Evolutionary conservation across 306 rosid genomes (phyloP), one percentile per base, ranked within the genome.

Genomic region (Coriaria nepalensis): DNA sequence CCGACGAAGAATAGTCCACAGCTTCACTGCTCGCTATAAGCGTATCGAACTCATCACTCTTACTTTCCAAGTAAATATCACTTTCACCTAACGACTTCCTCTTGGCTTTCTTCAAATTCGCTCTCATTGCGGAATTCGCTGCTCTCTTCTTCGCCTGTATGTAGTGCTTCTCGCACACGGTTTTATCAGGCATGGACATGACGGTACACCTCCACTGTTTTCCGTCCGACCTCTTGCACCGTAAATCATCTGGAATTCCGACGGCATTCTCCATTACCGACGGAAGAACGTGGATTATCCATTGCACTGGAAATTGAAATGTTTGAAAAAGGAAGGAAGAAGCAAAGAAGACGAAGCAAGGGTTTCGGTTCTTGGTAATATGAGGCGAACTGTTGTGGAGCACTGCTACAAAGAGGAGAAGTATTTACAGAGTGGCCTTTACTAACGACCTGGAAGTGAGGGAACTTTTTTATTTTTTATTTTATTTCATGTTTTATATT

Each of bases 141-240:
- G 98, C 98, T 59, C 96, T 78, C 71, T 82, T 92, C 80, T 92
- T 92, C 0, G 96, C 98, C 60, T 92, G 98, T 46, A 92, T 79
- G 63, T 92, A 92, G 75, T 92, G 98, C 64, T 90, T 85, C 73
- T 92, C 98, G 39, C 98, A 92, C 6, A 92, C 98, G 0, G 98
- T 92, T 50, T 92, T 92, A 65, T 92, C 98, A 0, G 98, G 98
- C 96, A 92, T 92, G 5, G 98, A 92, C 87, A 71, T 73, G 14
- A 96, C 98, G 7, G 98, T 85, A 67, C 98, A 92, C 50, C 98
- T 61, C 96, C 98, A 92, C 60, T 85, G 98, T 62, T 92, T 92
- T 46, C 98, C 98, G 54, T 92, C 98, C 0, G 98, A 85, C 53
- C 98, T 73, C 80, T 85, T 92, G 86, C 98, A 92, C 9, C 94